These are phyloP conservation scores for Incumbomyces lentus DNA, from an alignment of 2,329 filamentous ascomycete species.

Conservation along the genomic window DNA sequence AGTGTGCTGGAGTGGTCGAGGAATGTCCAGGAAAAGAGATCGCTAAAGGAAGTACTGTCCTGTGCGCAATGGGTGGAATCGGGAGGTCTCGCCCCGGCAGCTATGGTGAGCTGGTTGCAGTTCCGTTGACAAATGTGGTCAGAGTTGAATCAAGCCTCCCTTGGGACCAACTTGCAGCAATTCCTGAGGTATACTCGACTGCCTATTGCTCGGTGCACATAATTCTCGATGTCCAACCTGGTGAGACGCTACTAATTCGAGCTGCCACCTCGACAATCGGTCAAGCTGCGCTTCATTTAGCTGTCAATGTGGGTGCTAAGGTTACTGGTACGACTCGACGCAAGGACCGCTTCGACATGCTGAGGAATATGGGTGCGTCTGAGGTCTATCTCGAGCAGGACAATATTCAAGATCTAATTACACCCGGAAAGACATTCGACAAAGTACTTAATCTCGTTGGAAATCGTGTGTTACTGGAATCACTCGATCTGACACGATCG, in stretches of 20 bases:
- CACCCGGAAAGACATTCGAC: conserved; percentile 24
- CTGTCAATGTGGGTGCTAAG: conserved; percentile 26
- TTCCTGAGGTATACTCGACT: conserved; percentile 33
- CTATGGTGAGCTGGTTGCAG: conserved; percentile 32
- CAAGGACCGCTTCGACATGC: conserved; percentile 21
- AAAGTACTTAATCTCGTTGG: conserved; percentile 32
- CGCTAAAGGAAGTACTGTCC: conserved; percentile 26
- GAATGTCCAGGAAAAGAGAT: conserved; percentile 28
- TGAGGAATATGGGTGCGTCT: conserved; percentile 24
- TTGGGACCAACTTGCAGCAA: conserved; percentile 32
- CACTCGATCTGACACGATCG: conserved; percentile 26
- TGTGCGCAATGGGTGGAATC: conserved; percentile 35
- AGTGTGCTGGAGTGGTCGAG: conserved; percentile 34
- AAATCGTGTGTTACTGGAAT: conserved; percentile 31
- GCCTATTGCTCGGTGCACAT: conserved; percentile 32
- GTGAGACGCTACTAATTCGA: conserved; percentile 30
- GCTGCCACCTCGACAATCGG: conserved; percentile 35
- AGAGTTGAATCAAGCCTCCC: conserved; percentile 21
- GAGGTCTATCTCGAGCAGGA: conserved; percentile 22
- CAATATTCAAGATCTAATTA: conserved; percentile 15
- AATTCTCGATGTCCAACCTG: conserved; percentile 26
- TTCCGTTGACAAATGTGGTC: conserved; percentile 27
- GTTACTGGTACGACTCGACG: conserved; percentile 33
- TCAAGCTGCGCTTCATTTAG: conserved; percentile 31
- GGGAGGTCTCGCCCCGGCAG: conserved; percentile 30